Conservation (phyloP, 805 yeast species). For the Crinitomyces ghanaensis region DNA sequence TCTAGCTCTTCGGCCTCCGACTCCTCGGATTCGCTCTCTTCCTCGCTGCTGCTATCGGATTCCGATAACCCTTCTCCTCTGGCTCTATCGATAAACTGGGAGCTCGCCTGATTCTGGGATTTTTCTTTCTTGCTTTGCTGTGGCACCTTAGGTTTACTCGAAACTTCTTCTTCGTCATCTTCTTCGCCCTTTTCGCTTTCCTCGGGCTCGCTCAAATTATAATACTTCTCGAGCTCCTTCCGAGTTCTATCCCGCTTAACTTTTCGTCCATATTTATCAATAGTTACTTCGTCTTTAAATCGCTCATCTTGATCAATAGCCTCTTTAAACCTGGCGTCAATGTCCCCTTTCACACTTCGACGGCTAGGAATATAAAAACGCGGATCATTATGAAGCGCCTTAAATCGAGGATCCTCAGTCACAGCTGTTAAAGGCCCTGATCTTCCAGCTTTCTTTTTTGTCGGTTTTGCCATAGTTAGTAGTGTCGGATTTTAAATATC, state of each 20-base stretch:
- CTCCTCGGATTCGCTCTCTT: slow-evolving; percentile 6
- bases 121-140: slow-evolving; percentile 9
- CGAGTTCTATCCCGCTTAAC: slow-evolving; percentile 35
- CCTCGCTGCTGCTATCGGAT: slow-evolving; percentile 11
- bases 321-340: slow-evolving; percentile 78
- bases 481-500: no score
- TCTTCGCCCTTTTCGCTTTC: slow-evolving; percentile 20
- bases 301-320: slow-evolving; percentile 48
- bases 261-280: slow-evolving; percentile 83
- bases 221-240: slow-evolving; percentile 53
- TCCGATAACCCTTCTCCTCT: slow-evolving; percentile 27
- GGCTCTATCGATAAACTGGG: slow-evolving; percentile 22
- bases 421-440: slow-evolving; percentile 22
- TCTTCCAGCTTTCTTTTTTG: background rate
- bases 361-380: slow-evolving; percentile 67
- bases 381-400: slow-evolving; percentile 75
- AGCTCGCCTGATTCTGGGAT: slow-evolving; percentile 7
- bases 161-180: slow-evolving; percentile 17
- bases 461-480: background rate
- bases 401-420: slow-evolving; percentile 64
- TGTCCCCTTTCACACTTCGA: slow-evolving; percentile 58
- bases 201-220: slow-evolving; percentile 38
- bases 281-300: slow-evolving; percentile 44
- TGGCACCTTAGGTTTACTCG: no score
- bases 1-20: slow-evolving; percentile 12